Evolutionary conservation across 108 stramenopile species (phyloP).

Genomic region (Fragilariopsis cylindrus): DNA sequence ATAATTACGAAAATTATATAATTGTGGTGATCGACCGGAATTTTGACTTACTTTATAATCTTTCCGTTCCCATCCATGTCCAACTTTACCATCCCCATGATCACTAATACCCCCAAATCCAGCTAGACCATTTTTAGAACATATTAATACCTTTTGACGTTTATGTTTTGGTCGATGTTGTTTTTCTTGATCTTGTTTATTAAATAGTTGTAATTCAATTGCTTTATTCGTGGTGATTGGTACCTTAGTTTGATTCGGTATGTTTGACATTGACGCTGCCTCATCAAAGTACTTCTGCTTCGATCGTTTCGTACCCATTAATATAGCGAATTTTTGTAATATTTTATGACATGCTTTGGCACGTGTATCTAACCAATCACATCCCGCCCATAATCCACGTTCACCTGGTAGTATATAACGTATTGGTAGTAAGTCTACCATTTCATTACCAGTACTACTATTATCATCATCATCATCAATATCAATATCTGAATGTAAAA

Average conservation of each 20-base stretch:
- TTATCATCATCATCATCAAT: not conserved
- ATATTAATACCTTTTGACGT: conserved; percentile 34
- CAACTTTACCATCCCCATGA: conserved; percentile 43
- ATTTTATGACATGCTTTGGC: conserved; percentile 30
- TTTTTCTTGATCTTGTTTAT: not conserved
- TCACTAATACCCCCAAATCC: conserved; percentile 60
- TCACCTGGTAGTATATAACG: conserved; percentile 30
- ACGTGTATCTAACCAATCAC: conserved; percentile 38
- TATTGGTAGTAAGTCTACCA: conserved; percentile 20
- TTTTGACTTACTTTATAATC: conserved; percentile 38
- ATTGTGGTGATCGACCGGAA: conserved; percentile 34
- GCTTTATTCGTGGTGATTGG: not conserved
- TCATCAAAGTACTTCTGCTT: not conserved
- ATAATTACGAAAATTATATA: conserved; percentile 46
- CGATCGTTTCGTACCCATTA: conserved; percentile 32
- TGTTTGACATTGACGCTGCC: not conserved
- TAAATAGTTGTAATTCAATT: not conserved
- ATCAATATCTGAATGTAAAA: conserved; percentile 1
- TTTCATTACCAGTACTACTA: not conserved
- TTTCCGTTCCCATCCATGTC: conserved; percentile 56
- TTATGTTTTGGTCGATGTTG: not conserved
- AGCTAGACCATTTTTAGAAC: conserved; percentile 47
- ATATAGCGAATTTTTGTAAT: conserved; percentile 50
- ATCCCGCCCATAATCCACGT: conserved; percentile 37
- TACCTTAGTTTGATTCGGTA: not conserved